phyloP scores from a whole-genome alignment of 768 basidiomycete species.

The Tulasnella sp. region DNA sequence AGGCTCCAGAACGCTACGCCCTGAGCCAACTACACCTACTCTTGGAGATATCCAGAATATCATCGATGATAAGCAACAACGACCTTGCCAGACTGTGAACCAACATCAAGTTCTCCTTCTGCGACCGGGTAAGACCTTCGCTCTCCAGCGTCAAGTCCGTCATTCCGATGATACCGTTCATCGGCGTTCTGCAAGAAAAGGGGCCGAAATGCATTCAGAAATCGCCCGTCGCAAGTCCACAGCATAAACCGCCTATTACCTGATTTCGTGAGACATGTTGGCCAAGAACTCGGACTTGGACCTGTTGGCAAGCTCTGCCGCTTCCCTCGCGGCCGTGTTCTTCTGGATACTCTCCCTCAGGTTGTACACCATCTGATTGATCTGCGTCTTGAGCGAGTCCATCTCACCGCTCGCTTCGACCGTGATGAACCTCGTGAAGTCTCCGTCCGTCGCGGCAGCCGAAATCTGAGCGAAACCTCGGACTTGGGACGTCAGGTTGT shows the following conservation, averaged over 20 bases:
- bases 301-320: constrained; percentile 95
- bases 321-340: constrained; percentile 95
- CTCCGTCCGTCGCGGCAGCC: constrained; percentile 96
- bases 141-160: constrained; percentile 95
- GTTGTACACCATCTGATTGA: constrained; percentile 98
- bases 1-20: not conserved
- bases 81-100: constrained; percentile 92
- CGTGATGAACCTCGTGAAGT: constrained; percentile 98
- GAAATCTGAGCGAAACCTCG: constrained; percentile 98
- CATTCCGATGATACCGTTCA: constrained; percentile 99
- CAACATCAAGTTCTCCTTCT: constrained; percentile 88
- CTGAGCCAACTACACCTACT: constrained; percentile 42
- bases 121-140: constrained; percentile 76
- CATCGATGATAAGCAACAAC: constrained; percentile 92
- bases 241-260: constrained; percentile 38
- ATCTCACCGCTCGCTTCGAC: constrained; percentile 98
- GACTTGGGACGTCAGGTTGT: constrained; percentile 94
- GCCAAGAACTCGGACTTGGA: constrained; percentile 97
- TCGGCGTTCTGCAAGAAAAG: constrained; percentile 67
- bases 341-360: constrained; percentile 94
- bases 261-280: constrained; percentile 95
- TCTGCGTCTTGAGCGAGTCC: constrained; percentile 98
- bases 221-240: not conserved
- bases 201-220: not conserved
- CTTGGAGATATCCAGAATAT: constrained; percentile 99